These are phyloP conservation scores for Phytopythium sindhum DNA, from an alignment of 352 stramenopile genomes.

Conservation along the genomic window DNA sequence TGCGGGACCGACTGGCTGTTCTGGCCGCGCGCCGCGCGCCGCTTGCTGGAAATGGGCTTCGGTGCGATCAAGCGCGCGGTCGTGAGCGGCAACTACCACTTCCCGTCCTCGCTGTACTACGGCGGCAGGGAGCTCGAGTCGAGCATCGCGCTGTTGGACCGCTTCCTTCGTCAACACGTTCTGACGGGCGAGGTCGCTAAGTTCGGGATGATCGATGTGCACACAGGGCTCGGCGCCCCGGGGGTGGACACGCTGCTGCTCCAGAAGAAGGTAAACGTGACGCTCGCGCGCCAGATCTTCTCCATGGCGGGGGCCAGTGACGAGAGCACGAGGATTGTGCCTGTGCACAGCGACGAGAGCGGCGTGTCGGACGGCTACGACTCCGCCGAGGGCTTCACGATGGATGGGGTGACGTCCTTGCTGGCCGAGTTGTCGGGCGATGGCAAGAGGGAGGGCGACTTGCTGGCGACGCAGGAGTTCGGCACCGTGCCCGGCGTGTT, in stretches of 20 bases:
- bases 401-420: conserved; percentile 33
- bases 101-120: conserved; percentile 82
- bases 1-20: conserved; percentile 32
- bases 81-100: conserved; percentile 89
- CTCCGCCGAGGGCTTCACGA: conserved; percentile 37
- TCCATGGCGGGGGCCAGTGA: conserved; percentile 18
- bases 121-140: conserved; percentile 74
- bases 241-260: conserved; percentile 64
- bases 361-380: conserved; percentile 54
- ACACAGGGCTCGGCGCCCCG: conserved; percentile 87
- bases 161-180: conserved; percentile 59
- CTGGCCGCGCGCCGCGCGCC: conserved; percentile 32
- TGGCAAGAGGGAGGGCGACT: conserved; percentile 7
- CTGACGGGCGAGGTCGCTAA: conserved; percentile 30
- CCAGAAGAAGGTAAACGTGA: conserved; percentile 17
- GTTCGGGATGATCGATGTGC: conserved; percentile 89
- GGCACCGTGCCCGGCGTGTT: conserved; percentile 57
- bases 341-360: conserved; percentile 24
- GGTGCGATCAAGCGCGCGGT: conserved; percentile 76
- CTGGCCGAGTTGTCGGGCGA: conserved; percentile 16
- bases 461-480: conserved; percentile 66
- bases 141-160: conserved; percentile 53
- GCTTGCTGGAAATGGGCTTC: conserved; percentile 41
- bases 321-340: conserved; percentile 21
- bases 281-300: conserved; percentile 27